phyloP scores from a whole-genome alignment of 202 grass and related monocot genomes.

The Eragrostis tef region DNA sequence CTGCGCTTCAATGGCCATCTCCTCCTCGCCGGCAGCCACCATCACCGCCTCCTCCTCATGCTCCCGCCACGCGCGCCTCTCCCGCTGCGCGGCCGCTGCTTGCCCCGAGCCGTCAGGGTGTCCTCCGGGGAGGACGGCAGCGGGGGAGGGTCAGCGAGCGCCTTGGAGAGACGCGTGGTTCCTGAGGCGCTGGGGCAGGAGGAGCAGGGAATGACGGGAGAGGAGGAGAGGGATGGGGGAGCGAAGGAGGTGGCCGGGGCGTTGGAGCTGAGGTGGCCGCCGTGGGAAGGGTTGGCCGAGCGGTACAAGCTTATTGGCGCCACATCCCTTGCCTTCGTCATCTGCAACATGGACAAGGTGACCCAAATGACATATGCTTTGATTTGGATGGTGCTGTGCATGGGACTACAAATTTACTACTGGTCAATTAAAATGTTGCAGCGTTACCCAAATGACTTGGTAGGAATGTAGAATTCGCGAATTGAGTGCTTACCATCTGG shows the following conservation, averaged over 20 bases:
- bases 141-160: constrained; percentile 38
- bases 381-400: background rate
- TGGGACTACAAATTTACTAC: background rate
- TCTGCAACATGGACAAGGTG: constrained; percentile 99
- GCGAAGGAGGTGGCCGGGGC: constrained; percentile 28
- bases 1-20: constrained; percentile 40
- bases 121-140: constrained; percentile 37
- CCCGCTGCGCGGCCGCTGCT: background rate
- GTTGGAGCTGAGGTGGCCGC: constrained; percentile 65
- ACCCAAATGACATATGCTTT: background rate
- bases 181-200: constrained; percentile 40
- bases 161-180: constrained; percentile 48
- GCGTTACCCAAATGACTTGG: background rate
- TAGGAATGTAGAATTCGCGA: background rate
- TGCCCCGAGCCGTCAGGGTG: constrained; percentile 28
- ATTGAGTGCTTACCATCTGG: background rate
- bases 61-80: constrained; percentile 38
- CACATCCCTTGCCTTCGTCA: constrained; percentile 89
- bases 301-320: constrained; percentile 86
- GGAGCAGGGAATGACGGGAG: constrained; percentile 32
- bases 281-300: constrained; percentile 65
- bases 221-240: constrained; percentile 15
- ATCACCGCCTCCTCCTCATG: constrained; percentile 43
- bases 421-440: background rate
- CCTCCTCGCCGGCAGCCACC: background rate